These are phyloP conservation scores for Emergomyces orientalis DNA, from an alignment of 2,329 filamentous ascomycete species.

Conservation along the genomic window DNA sequence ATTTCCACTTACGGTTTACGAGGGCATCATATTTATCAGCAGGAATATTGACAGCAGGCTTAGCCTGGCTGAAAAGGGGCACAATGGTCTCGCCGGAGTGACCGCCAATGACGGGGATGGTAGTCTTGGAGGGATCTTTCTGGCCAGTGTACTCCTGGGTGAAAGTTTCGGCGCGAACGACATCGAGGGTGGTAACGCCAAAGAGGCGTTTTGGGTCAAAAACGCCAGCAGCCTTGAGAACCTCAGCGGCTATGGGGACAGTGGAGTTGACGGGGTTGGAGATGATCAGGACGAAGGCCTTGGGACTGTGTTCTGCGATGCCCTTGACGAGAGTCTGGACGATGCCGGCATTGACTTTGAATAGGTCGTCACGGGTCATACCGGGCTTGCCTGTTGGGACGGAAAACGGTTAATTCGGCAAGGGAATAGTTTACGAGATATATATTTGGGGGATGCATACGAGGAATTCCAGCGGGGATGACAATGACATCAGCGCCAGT, in stretches of 20 bases:
- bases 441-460: conserved; percentile 47
- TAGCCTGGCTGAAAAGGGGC: conserved; percentile 87
- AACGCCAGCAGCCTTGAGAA: conserved; percentile 83
- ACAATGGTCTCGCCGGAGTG: conserved; percentile 99
- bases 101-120: conserved; percentile 86
- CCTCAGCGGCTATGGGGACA: conserved; percentile 93
- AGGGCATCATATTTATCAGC: conserved; percentile 83
- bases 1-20: conserved; percentile 58
- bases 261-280: conserved; percentile 99
- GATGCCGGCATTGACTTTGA: conserved; percentile 99
- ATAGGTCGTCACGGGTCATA: conserved; percentile 98
- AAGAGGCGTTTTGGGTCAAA: conserved; percentile 96
- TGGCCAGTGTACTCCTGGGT: conserved; percentile 76
- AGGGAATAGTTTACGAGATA: not conserved
- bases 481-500: conserved; percentile 92
- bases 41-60: conserved; percentile 70
- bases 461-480: conserved; percentile 95
- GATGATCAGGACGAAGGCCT: conserved; percentile 92
- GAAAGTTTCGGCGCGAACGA: conserved; percentile 96
- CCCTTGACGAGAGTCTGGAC: conserved; percentile 88
- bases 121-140: conserved; percentile 71
- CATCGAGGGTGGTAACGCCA: conserved; percentile 96
- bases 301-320: conserved; percentile 77
- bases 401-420: conserved; percentile 18
- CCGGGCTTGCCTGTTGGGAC: conserved; percentile 77